These are phyloP conservation scores for Thielaviopsis euricoi DNA, from an alignment of 2,329 filamentous ascomycete species.

Conservation along the genomic window DNA sequence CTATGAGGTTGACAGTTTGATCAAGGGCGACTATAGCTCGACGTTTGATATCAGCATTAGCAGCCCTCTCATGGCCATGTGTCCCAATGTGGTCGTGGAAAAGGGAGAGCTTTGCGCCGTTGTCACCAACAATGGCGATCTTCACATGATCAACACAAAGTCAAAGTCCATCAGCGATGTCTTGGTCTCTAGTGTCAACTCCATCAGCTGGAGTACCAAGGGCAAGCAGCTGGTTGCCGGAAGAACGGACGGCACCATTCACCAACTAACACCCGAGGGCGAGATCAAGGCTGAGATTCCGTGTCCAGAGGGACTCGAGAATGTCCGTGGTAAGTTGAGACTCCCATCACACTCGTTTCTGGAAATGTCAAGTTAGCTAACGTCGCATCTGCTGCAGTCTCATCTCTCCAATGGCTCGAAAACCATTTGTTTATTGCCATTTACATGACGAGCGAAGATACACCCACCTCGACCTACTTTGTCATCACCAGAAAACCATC, in stretches of 20 bases:
- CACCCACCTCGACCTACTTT: slow-evolving; percentile 56
- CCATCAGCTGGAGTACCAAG: slow-evolving; percentile 77
- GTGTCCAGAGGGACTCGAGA: slow-evolving; percentile 48
- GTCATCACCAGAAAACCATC: slow-evolving; percentile 52
- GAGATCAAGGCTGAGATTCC: slow-evolving; percentile 63
- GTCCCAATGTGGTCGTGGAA: slow-evolving; percentile 64
- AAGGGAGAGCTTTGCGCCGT: slow-evolving; percentile 63
- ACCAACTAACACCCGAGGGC: slow-evolving; percentile 73
- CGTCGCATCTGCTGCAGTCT: slow-evolving; percentile 35
- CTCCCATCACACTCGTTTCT: not conserved
- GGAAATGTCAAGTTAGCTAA: not conserved
- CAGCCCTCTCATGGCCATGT: slow-evolving; percentile 54
- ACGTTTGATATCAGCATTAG: slow-evolving; percentile 65
- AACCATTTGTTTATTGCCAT: slow-evolving; percentile 71
- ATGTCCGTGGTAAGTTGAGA: slow-evolving; percentile 46
- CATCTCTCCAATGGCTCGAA: slow-evolving; percentile 73
- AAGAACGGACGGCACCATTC: slow-evolving; percentile 59
- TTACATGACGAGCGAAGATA: slow-evolving; percentile 48
- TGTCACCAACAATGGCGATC: slow-evolving; percentile 62
- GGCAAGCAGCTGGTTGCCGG: slow-evolving; percentile 90
- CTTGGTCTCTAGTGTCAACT: slow-evolving; percentile 62
- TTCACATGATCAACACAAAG: slow-evolving; percentile 70
- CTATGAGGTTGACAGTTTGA: slow-evolving; percentile 56
- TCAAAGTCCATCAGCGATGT: slow-evolving; percentile 44
- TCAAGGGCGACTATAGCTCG: slow-evolving; percentile 48